A percentile compares a stretch with the other conserved stretches of the same genome.
Evolutionary conservation across 805 yeast genomes (phyloP).

Genomic region (Wickerhamiella kazuoi): DNA sequence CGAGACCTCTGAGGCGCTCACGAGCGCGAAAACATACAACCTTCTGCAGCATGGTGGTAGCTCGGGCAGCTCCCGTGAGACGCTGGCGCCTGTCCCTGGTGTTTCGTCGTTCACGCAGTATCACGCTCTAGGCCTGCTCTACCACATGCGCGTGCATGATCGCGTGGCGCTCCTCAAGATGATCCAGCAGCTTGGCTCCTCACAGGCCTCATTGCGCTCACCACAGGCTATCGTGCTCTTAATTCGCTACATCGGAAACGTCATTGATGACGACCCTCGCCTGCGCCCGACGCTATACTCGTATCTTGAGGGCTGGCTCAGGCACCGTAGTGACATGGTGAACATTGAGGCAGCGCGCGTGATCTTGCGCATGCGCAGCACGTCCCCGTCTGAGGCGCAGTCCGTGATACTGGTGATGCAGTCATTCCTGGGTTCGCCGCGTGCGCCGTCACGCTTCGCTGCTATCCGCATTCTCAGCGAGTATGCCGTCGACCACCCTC

Average conservation of each 20-base stretch:
- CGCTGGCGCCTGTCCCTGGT: constrained; percentile 18
- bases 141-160: constrained; percentile 76
- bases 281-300: constrained; percentile 42
- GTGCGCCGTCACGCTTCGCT: constrained; percentile 78
- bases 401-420: constrained; percentile 60
- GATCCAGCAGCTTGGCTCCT: constrained; percentile 53
- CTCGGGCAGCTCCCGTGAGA: constrained; percentile 8
- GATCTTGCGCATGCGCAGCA: constrained; percentile 36
- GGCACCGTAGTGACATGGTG: constrained; percentile 74
- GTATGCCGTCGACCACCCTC: constrained; percentile 66
- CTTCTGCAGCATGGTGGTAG: constrained; percentile 20
- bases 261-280: constrained; percentile 54
- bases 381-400: constrained; percentile 41
- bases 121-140: constrained; percentile 84
- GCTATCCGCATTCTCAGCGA: constrained; percentile 82
- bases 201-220: constrained; percentile 44
- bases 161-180: constrained; percentile 85
- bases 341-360: constrained; percentile 82
- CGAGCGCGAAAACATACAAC: constrained; percentile 30
- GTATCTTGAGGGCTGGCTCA: constrained; percentile 50
- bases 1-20: constrained; percentile 84
- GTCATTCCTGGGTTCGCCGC: constrained; percentile 64
- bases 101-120: constrained; percentile 73
- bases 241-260: constrained; percentile 61
- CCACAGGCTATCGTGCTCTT: constrained; percentile 75